Evolutionary conservation across 1,139 yeast species (phyloP), one percentile per base, ranked within the genome.

Genomic region (Diutina neorugosa): DNA sequence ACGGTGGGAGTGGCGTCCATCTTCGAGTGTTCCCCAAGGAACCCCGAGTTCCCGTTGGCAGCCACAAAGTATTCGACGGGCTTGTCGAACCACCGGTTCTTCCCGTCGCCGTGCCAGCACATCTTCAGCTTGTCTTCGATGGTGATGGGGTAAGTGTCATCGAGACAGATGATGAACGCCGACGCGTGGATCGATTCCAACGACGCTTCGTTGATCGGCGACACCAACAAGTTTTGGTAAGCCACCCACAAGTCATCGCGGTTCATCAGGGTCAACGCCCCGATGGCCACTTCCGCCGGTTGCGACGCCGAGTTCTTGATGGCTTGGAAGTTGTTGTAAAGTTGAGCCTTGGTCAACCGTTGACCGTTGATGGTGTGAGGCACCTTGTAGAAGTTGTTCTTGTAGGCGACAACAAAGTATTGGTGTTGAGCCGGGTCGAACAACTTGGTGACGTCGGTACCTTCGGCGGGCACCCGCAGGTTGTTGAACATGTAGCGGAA

Each of bases 1-100:
- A 88, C 83, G 43, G 96, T 93, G 63, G 97, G 96, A 20, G 97
- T 89, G 58, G 98, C 98, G 69, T 93, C 98, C 98, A 93, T 93
- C 76, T 81, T 86, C 40, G 97, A 89, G 73, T 93, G 98, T 71
- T 93, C 98, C 57, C 96, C 98, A 65, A 90, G 72, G 74, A 90
- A 91, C 1, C 97, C 98, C 20, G 96, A 87, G 60, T 82, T 77
- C 57, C 96, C 96, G 67, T 89, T 90, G 59, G 82, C 84, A 58
- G 86, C 74, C 54, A 93, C 81, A 59, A 90, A 80, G 66, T 88
- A 85, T 72, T 93, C 95, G 59, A 87, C 73, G 6, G 97, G 95
- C 74, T 93, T 93, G 74, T 93, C 98, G 68, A 79, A 91, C 74
- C 80, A 93, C 65, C 98, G 79, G 75, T 93, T 93, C 63, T 76